phyloP scores from a whole-genome alignment of 768 basidiomycete species.

The Amanita fuliginea region DNA sequence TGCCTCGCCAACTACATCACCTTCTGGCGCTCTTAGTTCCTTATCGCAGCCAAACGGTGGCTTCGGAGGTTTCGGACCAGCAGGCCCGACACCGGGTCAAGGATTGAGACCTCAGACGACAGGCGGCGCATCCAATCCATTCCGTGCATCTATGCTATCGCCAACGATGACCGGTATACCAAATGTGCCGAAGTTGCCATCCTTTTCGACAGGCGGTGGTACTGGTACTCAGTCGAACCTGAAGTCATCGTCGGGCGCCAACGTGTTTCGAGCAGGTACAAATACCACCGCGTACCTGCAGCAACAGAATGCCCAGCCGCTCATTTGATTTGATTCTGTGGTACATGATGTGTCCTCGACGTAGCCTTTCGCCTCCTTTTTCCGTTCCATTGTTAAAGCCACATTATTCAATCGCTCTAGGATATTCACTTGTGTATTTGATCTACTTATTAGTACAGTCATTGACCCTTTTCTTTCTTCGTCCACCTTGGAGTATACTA shows the following conservation, averaged over 20 bases:
- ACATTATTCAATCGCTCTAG: background rate
- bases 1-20: conserved; percentile 8
- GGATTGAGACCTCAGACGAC: conserved; percentile 55
- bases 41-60: conserved; percentile 30
- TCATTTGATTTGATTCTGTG: conserved; percentile 8
- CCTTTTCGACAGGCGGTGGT: background rate
- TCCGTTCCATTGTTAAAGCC: background rate
- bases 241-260: background rate
- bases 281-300: background rate
- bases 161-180: conserved; percentile 8
- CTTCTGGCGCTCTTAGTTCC: conserved; percentile 4
- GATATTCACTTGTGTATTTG: conserved; percentile 2
- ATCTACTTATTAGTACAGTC: conserved; percentile 1
- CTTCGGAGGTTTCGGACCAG: conserved; percentile 23
- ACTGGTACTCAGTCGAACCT: background rate
- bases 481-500: background rate
- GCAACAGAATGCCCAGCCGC: background rate
- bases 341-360: background rate
- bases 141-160: conserved; percentile 47
- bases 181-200: conserved; percentile 3
- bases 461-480: background rate
- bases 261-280: conserved; percentile 1
- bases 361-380: background rate
- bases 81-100: conserved; percentile 27
- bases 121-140: conserved; percentile 55